Evolutionary conservation across 352 stramenopile genomes (phyloP).

Genomic region (Phytophthora litchii): DNA sequence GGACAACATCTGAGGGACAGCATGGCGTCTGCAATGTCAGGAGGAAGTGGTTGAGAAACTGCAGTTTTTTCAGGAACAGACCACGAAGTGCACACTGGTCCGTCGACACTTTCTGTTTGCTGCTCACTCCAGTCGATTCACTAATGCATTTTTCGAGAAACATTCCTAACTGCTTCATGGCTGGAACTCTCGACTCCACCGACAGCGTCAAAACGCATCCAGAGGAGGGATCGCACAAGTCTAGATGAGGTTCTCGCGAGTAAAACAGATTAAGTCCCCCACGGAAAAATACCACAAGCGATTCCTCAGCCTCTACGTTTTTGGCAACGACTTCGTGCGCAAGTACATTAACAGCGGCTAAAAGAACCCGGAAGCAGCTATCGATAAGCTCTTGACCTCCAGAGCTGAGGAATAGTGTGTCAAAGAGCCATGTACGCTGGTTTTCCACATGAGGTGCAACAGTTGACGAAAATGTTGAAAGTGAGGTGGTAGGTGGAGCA

Average conservation of each 20-base stretch:
- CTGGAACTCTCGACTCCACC: conserved; percentile 15
- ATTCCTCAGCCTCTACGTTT: conserved; percentile 11
- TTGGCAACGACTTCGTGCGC: conserved; percentile 15
- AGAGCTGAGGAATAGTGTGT: conserved; percentile 54
- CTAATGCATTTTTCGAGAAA: conserved; percentile 36
- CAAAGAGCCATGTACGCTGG: conserved; percentile 66
- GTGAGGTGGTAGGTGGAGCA: conserved; percentile 11
- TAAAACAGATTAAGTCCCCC: conserved; percentile 46
- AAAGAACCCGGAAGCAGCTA: conserved; percentile 38
- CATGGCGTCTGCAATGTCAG: conserved; percentile 43
- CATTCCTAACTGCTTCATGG: conserved; percentile 30
- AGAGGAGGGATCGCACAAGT: conserved; percentile 40
- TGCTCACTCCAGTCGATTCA: background rate
- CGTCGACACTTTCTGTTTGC: background rate
- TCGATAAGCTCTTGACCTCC: conserved; percentile 29
- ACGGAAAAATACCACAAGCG: conserved; percentile 32
- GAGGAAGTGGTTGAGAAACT: conserved; percentile 61
- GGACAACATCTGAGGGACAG: conserved; percentile 9
- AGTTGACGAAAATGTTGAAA: conserved; percentile 4
- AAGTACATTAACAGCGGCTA: conserved; percentile 27
- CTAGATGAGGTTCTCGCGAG: conserved; percentile 38
- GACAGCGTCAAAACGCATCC: conserved; percentile 41
- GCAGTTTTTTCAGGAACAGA: conserved; percentile 38
- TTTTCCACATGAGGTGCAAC: conserved; percentile 20
- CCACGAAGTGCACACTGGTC: conserved; percentile 13